A percentile compares a stretch with the other conserved stretches of the same genome.
Evolutionary conservation across 371 early-diverging fungal genomes (phyloP).

Genomic region (Syncephalastrum contaminatum): DNA sequence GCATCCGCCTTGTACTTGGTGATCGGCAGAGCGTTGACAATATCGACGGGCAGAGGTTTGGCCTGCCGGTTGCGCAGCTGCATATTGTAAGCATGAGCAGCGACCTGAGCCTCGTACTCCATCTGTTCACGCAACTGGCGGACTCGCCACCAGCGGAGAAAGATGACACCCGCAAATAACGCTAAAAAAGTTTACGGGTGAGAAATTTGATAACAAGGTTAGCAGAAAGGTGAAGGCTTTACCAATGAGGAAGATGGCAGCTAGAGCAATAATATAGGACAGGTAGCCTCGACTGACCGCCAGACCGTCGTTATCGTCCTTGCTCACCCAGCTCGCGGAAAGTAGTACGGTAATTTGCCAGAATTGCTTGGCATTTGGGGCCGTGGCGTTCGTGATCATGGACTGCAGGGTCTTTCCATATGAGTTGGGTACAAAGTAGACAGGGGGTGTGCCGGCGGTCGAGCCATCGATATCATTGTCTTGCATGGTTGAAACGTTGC

Average conservation of each 20-base stretch:
- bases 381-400: not conserved
- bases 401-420: conserved; percentile 16
- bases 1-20: conserved; percentile 8
- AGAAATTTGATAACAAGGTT: no score
- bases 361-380: not conserved
- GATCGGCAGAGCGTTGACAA: conserved; percentile 23
- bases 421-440: conserved; percentile 26
- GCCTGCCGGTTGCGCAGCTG: conserved; percentile 23
- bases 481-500: conserved; percentile 29
- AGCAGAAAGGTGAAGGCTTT: conserved; percentile 7
- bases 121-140: conserved; percentile 25
- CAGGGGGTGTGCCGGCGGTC: conserved; percentile 11
- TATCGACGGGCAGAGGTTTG: conserved; percentile 39
- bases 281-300: conserved; percentile 31
- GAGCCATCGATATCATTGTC: conserved; percentile 27
- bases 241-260: conserved; percentile 39
- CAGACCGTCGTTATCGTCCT: conserved; percentile 6
- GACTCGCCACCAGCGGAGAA: conserved; percentile 45
- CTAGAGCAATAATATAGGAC: conserved; percentile 39
- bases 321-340: not conserved
- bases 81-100: conserved; percentile 15
- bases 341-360: no score
- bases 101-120: conserved; percentile 11
- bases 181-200: conserved; percentile 4
- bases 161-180: conserved; percentile 28